Conservation (phyloP, 2,329 filamentous ascomycete genomes). For the Nothomitra cinnamomea region DNA sequence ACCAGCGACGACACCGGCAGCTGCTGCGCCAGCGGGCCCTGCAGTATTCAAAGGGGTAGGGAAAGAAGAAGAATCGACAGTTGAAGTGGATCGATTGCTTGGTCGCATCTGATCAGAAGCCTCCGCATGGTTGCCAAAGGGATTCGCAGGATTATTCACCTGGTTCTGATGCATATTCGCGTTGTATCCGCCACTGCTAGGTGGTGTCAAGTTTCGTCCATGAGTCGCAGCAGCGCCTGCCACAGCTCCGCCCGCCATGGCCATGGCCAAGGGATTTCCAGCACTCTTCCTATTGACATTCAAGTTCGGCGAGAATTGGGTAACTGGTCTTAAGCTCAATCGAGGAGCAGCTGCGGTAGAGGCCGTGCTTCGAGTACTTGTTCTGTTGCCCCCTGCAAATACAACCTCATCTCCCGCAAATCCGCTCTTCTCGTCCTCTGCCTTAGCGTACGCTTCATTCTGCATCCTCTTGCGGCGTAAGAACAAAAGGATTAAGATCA, state of each 20-base stretch:
- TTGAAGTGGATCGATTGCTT: background rate
- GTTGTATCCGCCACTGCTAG: background rate
- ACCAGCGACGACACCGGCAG: background rate
- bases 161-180: conserved; percentile 14
- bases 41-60: background rate
- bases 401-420: conserved; percentile 11
- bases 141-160: conserved; percentile 42
- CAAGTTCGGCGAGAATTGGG: conserved; percentile 62
- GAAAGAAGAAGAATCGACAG: background rate
- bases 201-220: conserved; percentile 10
- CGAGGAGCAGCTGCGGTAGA: conserved; percentile 45
- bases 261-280: background rate
- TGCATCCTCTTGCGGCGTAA: conserved; percentile 56
- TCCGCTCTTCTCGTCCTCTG: conserved; percentile 46
- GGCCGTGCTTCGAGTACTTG: conserved; percentile 12
- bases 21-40: background rate
- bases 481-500: conserved; percentile 52
- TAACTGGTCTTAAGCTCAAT: conserved; percentile 69
- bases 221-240: background rate
- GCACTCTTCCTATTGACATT: conserved; percentile 19
- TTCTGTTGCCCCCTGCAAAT: background rate
- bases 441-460: conserved; percentile 29
- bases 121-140: conserved; percentile 49
- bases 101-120: conserved; percentile 14
- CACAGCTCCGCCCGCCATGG: background rate